phyloP scores from a whole-genome alignment of 495 filamentous ascomycete genomes.

The Bacidia gigantensis region DNA sequence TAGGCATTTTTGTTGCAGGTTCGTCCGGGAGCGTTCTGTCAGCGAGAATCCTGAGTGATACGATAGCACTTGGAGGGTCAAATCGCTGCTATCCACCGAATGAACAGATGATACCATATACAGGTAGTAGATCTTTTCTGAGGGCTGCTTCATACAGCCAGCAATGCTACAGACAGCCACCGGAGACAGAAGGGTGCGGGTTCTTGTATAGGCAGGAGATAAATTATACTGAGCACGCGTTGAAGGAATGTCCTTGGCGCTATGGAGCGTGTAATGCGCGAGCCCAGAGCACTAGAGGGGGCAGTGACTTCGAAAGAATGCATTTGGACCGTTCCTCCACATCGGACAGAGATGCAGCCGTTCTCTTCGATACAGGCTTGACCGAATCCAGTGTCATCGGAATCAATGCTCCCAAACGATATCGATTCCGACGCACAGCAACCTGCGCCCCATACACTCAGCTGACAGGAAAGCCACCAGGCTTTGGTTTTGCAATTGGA shows the following conservation, averaged over 20 bases:
- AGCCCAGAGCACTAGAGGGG: not conserved
- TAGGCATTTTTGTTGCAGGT: not conserved
- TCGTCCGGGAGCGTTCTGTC: not conserved
- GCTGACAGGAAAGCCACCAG: not conserved
- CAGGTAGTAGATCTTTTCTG: not conserved
- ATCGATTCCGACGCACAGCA: not conserved
- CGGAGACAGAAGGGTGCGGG: not conserved
- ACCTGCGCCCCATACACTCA: not conserved
- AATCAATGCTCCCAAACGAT: not conserved
- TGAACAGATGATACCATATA: too few relatives aligned
- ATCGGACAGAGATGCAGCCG: not conserved
- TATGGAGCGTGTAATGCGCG: not conserved
- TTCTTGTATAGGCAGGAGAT: not conserved
- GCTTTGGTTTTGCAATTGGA: not conserved
- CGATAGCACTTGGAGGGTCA: not conserved
- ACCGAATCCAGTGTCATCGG: not conserved
- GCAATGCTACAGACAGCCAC: not conserved
- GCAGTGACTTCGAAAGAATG: not conserved
- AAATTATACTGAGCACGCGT: not conserved
- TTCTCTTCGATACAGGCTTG: not conserved
- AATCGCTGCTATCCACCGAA: not conserved
- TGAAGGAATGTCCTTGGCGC: not conserved
- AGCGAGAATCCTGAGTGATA: not conserved
- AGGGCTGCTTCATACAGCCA: not conserved
- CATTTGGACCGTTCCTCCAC: not conserved